A percentile compares a stretch with the other conserved stretches of the same genome.
phyloP scores from a whole-genome alignment of 1,284 basidiomycete genomes.

The Lentinus polychrous region DNA sequence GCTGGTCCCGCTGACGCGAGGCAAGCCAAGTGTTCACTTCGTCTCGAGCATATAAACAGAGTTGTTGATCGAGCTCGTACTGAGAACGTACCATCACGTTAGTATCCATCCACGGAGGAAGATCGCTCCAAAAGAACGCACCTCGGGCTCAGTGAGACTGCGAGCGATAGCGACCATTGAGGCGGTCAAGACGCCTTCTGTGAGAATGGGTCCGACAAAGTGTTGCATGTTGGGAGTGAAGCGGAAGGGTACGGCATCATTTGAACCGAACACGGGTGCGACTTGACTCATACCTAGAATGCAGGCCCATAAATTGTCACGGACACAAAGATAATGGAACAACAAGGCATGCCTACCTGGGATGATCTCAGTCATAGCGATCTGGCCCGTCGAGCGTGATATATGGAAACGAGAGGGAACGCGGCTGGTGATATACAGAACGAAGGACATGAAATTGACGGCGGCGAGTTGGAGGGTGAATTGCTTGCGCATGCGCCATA shows the following conservation, averaged over 20 bases:
- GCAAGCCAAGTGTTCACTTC: constrained; percentile 79
- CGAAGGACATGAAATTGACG: constrained; percentile 89
- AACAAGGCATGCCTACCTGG: constrained; percentile 52
- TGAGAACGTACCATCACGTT: constrained; percentile 24
- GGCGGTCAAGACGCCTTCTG: constrained; percentile 85
- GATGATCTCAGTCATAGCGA: constrained; percentile 87
- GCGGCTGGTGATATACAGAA: constrained; percentile 82
- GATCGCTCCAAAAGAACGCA: constrained; percentile 28
- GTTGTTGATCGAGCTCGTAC: constrained; percentile 85
- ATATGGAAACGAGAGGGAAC: constrained; percentile 84
- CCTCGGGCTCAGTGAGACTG: constrained; percentile 89
- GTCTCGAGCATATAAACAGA: constrained; percentile 88
- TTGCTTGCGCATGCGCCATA: constrained; percentile 98
- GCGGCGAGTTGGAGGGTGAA: constrained; percentile 89
- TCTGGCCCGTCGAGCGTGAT: constrained; percentile 82
- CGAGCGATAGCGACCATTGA: constrained; percentile 90
- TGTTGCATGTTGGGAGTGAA: constrained; percentile 95
- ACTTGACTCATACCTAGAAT: constrained; percentile 36
- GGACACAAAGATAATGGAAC: not conserved
- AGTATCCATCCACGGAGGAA: constrained; percentile 3
- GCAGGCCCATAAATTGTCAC: constrained; percentile 1
- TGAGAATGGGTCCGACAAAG: constrained; percentile 85
- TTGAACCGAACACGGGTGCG: constrained; percentile 67
- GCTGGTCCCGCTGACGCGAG: constrained; percentile 34
- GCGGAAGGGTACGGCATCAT: constrained; percentile 93